Base-by-base conservation (phyloP, 1,284 basidiomycete species). In the Irpex rosettiformis region DNA sequence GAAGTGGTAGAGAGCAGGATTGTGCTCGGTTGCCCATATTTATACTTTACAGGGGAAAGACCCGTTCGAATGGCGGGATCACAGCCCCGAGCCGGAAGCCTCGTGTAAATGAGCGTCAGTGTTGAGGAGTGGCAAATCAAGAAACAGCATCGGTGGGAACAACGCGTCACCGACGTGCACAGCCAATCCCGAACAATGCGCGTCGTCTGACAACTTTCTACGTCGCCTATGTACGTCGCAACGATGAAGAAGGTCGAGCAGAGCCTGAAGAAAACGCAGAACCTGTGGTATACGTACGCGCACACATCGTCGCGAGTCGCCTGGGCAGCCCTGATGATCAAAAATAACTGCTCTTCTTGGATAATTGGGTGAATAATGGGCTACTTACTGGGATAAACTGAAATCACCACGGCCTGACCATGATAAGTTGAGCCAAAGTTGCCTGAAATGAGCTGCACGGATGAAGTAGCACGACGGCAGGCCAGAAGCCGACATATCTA, bases 101-200 rank as follows among this genome's bases (percentile, higher is more conserved):
- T 47, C 45, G 45, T 47, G 43, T 47, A 21, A n/a, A 47, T 47
- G 43, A 47, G 43, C 43, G 43, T 24, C 43, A 47, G 48, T 18
- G 43, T 51, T 10, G 27, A 51, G 10, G 48, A n/a, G 22, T 51
- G 27, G 27, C 27, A 11, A 37, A 51, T 51, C 48, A 27, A 28
- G 24, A 10, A 28, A 51, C 48, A 51, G 48, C 48, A 51, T 51
- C 48, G 27, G 24, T 51, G 48, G 10, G 24, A 51, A 51, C 27
- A 18, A 28, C 48, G 48, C 10, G 48, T 51, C 25, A 28, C 48
- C 48, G 48, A 51, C 25, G 48, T 51, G 48, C 24, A 51, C 48
- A 6, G 48, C 48, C 25, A 28, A 27, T 13, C 10, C 24, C 25
- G 48, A 11, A 51, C 48, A 51, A 28, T 51, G 22, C 24, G 21